Evolutionary conservation across 2,329 filamentous ascomycete genomes (phyloP), one percentile per base, ranked within the genome.

Genomic region (Pseudocercospora musae): DNA sequence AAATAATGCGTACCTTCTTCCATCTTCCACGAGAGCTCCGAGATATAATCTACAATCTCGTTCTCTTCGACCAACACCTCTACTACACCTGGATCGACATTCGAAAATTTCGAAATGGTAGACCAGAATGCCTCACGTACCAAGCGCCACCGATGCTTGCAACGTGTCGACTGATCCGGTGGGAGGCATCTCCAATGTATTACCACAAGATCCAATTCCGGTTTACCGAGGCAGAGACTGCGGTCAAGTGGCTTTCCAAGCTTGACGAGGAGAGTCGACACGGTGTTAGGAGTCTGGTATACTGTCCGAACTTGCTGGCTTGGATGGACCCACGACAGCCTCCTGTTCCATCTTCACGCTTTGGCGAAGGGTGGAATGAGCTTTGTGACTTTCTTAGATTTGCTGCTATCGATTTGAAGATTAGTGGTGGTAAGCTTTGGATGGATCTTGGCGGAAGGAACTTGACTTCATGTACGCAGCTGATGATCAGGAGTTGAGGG

Each of bases 1-100:
- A 4, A 21, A 21, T 11, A 10, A 23, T 49, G 46, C 21, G n/a
- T 23, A 11, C 46, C 11, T 49, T 49, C 21, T 49, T 49, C 46
- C 6, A 20, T 13, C 46, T 49, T 1, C 46, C 46, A 21, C 10
- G 8, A 21, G 46, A 49, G 21, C 46, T 49, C 1, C 46, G 46
- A 13, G 46, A 49, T 23, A 49, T 27, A 21, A 49, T 49, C n/a
- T 49, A 49, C 13, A 7, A 20, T 13, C 15, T 21, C 15, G 21
- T 49, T 1, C 46, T 49, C 0, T 49, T 49, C 46, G n/a, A 20
- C 46, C 20, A 49, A 11, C 18, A 27, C 2, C 56, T 10, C 11
- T 23, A 49, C 9, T 58, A 58, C 42, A 58, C 56, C 56, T 58
- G 56, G 56, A 58, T 58, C 56, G 56, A 58, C n/a, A 48, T 37